Evolutionary conservation across 345 rosid species (phyloP), one percentile per base, ranked within the genome.

Genomic region (Mangifera indica): DNA sequence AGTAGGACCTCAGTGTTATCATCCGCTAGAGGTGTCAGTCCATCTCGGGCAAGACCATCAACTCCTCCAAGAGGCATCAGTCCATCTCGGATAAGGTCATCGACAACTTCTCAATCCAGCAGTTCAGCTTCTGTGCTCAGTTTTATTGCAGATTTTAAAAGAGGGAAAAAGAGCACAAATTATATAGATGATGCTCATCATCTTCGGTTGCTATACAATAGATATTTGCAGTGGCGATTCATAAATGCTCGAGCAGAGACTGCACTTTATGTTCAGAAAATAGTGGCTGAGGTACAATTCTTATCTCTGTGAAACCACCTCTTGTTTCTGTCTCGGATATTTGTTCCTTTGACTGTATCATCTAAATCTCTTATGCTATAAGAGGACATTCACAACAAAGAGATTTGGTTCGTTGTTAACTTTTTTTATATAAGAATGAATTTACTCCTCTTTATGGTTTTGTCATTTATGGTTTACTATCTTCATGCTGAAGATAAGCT

Each of bases 141-240:
- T 83, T 93, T 93, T 82, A 86, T 91, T 66, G 85, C 86, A 0
- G 98, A 96, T 79, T 85, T 91, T 70, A 89, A 87, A 69, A 96
- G 80, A 74, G 97, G 96, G 51, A 88, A 85, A 75, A 96, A 87
- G 70, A 76, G 83, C 72, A 64, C 86, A 60, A 84, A 63, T 83
- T 85, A 77, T 74, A 80, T 93, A 48, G 99, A 93, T 79, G 98
- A 93, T 81, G 99, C 91, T 72, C 97, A 89, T 83, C 97, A 91
- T 74, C 83, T 93, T 58, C 85, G 94, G 74, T 82, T 91, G 73
- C 86, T 96, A 61, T 76, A 96, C 77, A 96, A 93, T 70, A 85
- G 97, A 83, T 82, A 72, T 78, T 72, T 93, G 82, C 99, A 96
- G 75, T 96, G 99, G 99, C 80, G 94, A 75, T 93, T 93, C 76